A percentile compares a stretch with the other conserved stretches of the same genome.
These are phyloP conservation scores for Suhomyces taliae DNA, from an alignment of 1,139 yeast genomes.

Conservation along the genomic window DNA sequence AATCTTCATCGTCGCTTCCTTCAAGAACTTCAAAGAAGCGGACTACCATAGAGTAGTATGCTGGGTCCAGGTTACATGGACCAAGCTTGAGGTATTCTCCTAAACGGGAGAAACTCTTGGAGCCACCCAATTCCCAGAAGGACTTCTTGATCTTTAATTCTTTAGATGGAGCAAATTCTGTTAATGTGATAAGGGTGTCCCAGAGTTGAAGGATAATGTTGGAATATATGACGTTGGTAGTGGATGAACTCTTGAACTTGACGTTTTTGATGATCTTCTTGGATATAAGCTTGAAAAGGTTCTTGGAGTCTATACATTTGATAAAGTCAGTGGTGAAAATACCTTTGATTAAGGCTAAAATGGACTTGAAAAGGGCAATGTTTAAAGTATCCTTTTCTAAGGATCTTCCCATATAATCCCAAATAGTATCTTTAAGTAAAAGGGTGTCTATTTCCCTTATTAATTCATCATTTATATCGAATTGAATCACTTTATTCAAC, in stretches of 20 bases:
- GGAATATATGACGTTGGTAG: conserved; percentile 43
- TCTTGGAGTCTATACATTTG: conserved; percentile 20
- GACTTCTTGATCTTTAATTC: conserved; percentile 35
- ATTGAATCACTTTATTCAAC: conserved; percentile 39
- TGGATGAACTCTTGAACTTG: conserved; percentile 35
- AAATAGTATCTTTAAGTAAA: conserved; percentile 40
- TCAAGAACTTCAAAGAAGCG: conserved; percentile 23
- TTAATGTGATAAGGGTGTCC: conserved; percentile 44
- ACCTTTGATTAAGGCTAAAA: conserved; percentile 36
- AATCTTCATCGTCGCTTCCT: conserved; percentile 5
- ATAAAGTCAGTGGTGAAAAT: conserved; percentile 17
- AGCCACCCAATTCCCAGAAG: conserved; percentile 55
- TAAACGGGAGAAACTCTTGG: conserved; percentile 41
- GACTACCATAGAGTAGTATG: conserved; percentile 39
- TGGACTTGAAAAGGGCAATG: conserved; percentile 47
- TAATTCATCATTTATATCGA: conserved; percentile 12
- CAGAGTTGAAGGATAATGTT: conserved; percentile 49
- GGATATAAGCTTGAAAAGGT: conserved; percentile 44
- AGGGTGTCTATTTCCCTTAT: conserved; percentile 25
- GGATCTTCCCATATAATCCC: conserved; percentile 40
- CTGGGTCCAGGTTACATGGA: conserved; percentile 50
- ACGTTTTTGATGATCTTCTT: conserved; percentile 54
- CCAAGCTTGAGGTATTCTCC: conserved; percentile 51
- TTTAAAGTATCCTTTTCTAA: conserved; percentile 32
- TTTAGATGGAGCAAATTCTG: conserved; percentile 24